Conservation (phyloP, 192 early-diverging fungal species). For the Coemansia sp. region DNA sequence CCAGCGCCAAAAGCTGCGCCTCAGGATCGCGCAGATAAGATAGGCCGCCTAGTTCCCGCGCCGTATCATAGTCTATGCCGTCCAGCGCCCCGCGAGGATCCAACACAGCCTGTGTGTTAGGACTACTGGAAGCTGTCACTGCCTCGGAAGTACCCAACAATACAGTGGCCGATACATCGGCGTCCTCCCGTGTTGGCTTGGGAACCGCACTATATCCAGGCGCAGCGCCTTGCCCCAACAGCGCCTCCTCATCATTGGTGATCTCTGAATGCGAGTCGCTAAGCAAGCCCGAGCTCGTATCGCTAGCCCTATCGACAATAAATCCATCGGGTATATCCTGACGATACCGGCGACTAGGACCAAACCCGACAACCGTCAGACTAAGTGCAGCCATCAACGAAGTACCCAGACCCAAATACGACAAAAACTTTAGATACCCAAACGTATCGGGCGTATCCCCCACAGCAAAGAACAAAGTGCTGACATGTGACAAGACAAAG, state of each 20-base stretch:
- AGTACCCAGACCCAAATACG: slow-evolving; percentile 31
- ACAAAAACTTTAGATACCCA: slow-evolving; percentile 48
- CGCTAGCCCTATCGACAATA: slow-evolving; percentile 30
- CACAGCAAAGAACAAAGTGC: slow-evolving; percentile 52
- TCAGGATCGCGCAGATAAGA: slow-evolving; percentile 48
- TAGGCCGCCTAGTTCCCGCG: slow-evolving; percentile 46
- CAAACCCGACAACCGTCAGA: slow-evolving; percentile 47
- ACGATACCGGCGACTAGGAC: slow-evolving; percentile 31
- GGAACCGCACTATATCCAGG: slow-evolving; percentile 13
- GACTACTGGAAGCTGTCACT: not conserved
- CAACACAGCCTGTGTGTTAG: not conserved
- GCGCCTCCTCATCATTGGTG: slow-evolving; percentile 21
- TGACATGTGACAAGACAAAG: slow-evolving; percentile 60
- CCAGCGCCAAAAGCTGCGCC: slow-evolving; percentile 48
- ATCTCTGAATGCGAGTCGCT: slow-evolving; percentile 4
- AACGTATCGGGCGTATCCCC: slow-evolving; percentile 45
- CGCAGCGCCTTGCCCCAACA: slow-evolving; percentile 4
- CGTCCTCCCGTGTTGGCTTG: not conserved
- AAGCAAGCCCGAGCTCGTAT: slow-evolving; percentile 24
- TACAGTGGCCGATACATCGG: not conserved
- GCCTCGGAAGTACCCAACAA: not conserved
- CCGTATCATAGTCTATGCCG: slow-evolving; percentile 51
- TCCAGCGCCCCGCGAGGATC: slow-evolving; percentile 13
- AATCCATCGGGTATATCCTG: slow-evolving; percentile 40
- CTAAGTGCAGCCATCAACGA: slow-evolving; percentile 28